Base-by-base conservation (phyloP, 208 protist genomes). In the Porcisia hertigi region DNA sequence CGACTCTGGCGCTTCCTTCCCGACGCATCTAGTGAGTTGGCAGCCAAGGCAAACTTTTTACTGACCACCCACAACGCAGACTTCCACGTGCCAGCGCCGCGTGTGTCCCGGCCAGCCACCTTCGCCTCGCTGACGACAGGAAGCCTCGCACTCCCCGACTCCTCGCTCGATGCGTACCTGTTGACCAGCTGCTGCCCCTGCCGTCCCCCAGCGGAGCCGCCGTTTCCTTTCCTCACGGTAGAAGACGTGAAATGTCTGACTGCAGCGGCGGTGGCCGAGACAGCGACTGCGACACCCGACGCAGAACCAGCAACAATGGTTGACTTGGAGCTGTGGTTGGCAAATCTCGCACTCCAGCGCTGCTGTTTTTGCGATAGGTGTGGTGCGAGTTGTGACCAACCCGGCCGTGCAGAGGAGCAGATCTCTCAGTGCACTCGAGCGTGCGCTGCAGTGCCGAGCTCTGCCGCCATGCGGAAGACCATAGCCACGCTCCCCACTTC, bases 1-100 rank as follows among this genome's bases (percentile, higher is more conserved):
- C 70, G 74, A 0, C 41, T 93, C 39, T 93, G 85, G 86, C 80
- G 71, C 53, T 87, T 81, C 60, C 58, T 84, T 4, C 76, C 83
- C 3, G 79, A 85, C 49, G 20, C 14, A 63, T 60, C 73, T 6
- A 18, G 39, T 20, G 55, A 53, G 23, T 62, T 87, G 25, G 76
- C 80, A 0, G 76, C 23, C 45, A 57, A 45, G 66, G 76, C 74
- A 34, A 8, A 49, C 5, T 81, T 70, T 60, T 57, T 54, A 6
- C n/a, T 69, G 34, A 25, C 20, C 0, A 18, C 9, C n/a, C 41
- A 23, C 36, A 60, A 41, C 25, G 59, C 60, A 11, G 30, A 36
- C 45, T 9, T 54, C 67, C 47, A 52, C 43, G 62, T 43, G 72
- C 53, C 18, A 30, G 1, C 30, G 58, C 8, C 5, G 45, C 16